Conservation (phyloP, 78 protist species). For the Anaeramoeba ignava region DNA sequence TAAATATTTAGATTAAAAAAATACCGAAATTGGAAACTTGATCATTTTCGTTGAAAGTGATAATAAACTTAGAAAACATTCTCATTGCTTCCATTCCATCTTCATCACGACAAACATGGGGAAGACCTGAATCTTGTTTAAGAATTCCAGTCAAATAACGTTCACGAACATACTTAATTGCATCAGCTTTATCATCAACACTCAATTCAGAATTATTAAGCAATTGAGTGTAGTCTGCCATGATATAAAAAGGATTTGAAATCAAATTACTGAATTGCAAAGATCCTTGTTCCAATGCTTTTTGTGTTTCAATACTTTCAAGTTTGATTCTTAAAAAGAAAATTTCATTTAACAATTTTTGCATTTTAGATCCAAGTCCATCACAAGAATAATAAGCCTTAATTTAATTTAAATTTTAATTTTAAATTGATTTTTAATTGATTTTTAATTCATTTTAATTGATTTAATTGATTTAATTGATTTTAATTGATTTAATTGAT, state of each 20-base stretch:
- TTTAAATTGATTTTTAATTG: too few relatives aligned
- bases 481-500: too few relatives aligned
- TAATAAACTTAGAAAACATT: too few relatives aligned
- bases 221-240: neutral
- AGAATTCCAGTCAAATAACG: neutral
- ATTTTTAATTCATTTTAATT: too few relatives aligned
- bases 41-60: too few relatives aligned
- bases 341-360: neutral
- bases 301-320: neutral
- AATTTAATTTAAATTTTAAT: too few relatives aligned
- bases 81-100: neutral
- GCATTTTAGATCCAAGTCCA: neutral
- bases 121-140: neutral
- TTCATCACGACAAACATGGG: neutral
- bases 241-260: neutral
- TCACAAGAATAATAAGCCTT: neutral
- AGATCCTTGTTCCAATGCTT: neutral
- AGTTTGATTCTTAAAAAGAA: neutral
- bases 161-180: neutral
- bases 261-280: neutral
- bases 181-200: neutral
- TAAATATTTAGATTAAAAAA: too few relatives aligned
- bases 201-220: neutral
- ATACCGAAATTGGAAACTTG: too few relatives aligned
- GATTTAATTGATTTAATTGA: too few relatives aligned